phyloP scores from a whole-genome alignment of 2,329 filamentous ascomycete genomes.

The Sporothrix brunneoviolacea region DNA sequence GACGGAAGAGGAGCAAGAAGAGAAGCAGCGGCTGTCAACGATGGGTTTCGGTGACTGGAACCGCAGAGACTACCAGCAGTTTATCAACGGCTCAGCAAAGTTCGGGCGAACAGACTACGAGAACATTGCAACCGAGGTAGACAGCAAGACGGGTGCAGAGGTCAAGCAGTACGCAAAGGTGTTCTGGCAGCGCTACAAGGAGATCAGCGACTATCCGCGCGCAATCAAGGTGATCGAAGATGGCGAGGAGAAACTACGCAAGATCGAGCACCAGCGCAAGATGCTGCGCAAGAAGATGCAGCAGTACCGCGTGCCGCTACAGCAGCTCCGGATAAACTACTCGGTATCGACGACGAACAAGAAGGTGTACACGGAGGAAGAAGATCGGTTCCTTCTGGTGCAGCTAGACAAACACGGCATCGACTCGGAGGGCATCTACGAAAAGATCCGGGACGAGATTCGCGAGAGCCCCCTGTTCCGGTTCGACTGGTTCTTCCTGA shows the following conservation, averaged over 20 bases:
- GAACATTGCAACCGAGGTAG: conserved; percentile 80
- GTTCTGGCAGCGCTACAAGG: conserved; percentile 92
- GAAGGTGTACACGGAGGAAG: conserved; percentile 98
- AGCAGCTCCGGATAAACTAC: conserved; percentile 98
- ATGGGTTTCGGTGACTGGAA: conserved; percentile 95
- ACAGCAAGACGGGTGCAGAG: conserved; percentile 79
- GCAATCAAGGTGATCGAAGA: conserved; percentile 85
- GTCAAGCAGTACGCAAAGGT: conserved; percentile 88
- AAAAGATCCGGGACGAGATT: conserved; percentile 95
- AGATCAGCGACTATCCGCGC: conserved; percentile 84
- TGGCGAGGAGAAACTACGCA: conserved; percentile 82
- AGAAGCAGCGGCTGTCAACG: conserved; percentile 74
- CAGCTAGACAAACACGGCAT: conserved; percentile 89
- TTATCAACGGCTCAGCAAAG: conserved; percentile 90
- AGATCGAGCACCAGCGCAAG: conserved; percentile 86
- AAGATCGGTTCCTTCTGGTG: conserved; percentile 90
- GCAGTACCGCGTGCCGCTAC: conserved; percentile 92
- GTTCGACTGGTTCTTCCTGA: conserved; percentile 99
- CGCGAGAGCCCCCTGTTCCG: conserved; percentile 90
- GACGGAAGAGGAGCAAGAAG: conserved; percentile 80
- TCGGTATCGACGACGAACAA: conserved; percentile 99
- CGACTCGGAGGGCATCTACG: conserved; percentile 83
- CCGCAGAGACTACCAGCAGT: conserved; percentile 95
- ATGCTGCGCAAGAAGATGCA: conserved; percentile 92
- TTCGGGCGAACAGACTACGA: conserved; percentile 83